phyloP scores from a whole-genome alignment of 495 filamentous ascomycete genomes.

The Lasiosphaeria ovina region DNA sequence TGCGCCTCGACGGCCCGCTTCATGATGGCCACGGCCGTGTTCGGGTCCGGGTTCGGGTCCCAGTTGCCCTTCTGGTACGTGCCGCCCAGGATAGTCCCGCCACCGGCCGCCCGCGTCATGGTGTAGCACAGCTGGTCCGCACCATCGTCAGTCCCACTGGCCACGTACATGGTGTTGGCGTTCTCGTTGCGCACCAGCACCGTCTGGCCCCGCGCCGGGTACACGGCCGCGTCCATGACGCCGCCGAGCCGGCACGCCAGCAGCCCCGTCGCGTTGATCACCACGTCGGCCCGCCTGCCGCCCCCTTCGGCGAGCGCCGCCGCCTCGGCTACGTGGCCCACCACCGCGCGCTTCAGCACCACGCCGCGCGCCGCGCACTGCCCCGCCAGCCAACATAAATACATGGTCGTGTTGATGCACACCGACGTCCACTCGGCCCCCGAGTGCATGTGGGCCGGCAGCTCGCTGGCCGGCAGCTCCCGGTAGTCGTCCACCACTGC shows the following conservation, averaged over 20 bases:
- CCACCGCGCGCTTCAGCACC: constrained; percentile 53
- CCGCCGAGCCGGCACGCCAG: constrained; percentile 72
- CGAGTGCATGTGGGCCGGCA: constrained; percentile 62
- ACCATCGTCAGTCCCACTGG: constrained; percentile 78
- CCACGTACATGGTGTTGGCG: constrained; percentile 60
- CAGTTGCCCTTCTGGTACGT: constrained; percentile 81
- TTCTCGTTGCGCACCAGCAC: constrained; percentile 83
- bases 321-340: constrained; percentile 74
- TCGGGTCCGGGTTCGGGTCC: constrained; percentile 79
- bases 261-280: constrained; percentile 88
- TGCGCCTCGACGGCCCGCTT: constrained; percentile 69
- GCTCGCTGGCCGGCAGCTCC: constrained; percentile 50
- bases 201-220: constrained; percentile 81
- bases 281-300: constrained; percentile 56
- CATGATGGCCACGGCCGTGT: constrained; percentile 85
- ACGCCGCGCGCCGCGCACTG: constrained; percentile 72
- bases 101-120: constrained; percentile 83
- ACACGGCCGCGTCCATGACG: constrained; percentile 71
- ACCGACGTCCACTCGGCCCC: constrained; percentile 75
- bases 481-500: constrained; percentile 70
- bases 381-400: constrained; percentile 78
- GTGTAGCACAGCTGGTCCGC: constrained; percentile 80
- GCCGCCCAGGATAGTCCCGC: constrained; percentile 79
- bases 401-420: constrained; percentile 87
- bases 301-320: constrained; percentile 61